phyloP scores from a whole-genome alignment of 2,329 filamentous ascomycete species.

The Fusarium clavum region DNA sequence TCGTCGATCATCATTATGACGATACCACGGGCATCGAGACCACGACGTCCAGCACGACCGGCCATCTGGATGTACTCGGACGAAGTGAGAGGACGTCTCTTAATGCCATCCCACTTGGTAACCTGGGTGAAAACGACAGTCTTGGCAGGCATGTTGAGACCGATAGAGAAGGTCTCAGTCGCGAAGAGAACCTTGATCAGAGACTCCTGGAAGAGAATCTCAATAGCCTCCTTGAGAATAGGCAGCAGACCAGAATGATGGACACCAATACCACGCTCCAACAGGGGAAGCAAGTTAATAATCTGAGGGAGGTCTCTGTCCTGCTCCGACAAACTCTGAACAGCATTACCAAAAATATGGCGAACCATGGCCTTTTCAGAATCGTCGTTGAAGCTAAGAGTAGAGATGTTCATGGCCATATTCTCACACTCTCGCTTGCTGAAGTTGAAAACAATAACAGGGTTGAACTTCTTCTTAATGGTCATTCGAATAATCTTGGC shows the following conservation, averaged over 20 bases:
- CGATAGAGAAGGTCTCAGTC: conserved; percentile 98
- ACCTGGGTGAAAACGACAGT: conserved; percentile 99
- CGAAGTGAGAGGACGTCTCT: conserved; percentile 85
- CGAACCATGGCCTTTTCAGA: conserved; percentile 94
- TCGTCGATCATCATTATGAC: conserved; percentile 99
- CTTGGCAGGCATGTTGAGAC: conserved; percentile 98
- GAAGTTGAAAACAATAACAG: conserved; percentile 99
- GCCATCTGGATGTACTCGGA: conserved; percentile 99
- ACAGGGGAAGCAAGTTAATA: conserved; percentile 85
- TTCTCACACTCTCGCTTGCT: conserved; percentile 97
- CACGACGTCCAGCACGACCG: conserved; percentile 93
- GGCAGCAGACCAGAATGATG: conserved; percentile 96
- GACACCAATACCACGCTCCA: conserved; percentile 93
- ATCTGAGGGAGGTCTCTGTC: conserved; percentile 92
- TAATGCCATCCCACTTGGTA: conserved; percentile 90
- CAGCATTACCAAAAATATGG: conserved; percentile 93
- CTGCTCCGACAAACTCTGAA: conserved; percentile 91
- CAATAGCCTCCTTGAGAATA: conserved; percentile 97
- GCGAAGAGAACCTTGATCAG: conserved; percentile 98
- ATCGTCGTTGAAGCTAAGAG: conserved; percentile 93
- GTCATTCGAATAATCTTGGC: conserved; percentile 99
- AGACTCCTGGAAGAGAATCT: conserved; percentile 98
- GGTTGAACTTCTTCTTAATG: conserved; percentile 96
- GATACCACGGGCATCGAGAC: conserved; percentile 96
- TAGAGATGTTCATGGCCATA: conserved; percentile 86